Base-by-base conservation (phyloP, 2,329 filamentous ascomycete species). In the Fusarium verrucosum region DNA sequence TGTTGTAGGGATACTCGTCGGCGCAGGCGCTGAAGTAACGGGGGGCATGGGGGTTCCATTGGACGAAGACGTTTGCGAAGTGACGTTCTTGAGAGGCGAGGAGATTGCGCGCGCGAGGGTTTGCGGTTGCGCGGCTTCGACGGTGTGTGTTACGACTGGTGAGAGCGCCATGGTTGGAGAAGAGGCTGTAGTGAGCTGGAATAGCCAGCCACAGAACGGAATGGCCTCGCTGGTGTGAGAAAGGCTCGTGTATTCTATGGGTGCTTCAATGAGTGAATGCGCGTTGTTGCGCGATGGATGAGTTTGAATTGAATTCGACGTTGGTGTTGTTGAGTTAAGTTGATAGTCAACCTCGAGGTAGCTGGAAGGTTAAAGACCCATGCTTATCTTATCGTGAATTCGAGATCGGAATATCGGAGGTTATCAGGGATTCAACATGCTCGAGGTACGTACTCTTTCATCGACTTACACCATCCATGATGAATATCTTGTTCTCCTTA, bases 21-120 rank as follows among this genome's bases (percentile, higher is more conserved):
- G 70, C 26, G 70, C 72, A 17, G 67, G 71, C 19, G 71, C 70
- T 13, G 74, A 62, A 6, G 70, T 68, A 26, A 74, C 71, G 7
- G 75, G 65, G 7, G 76, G 75, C 28, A 73, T 73, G 3, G 81
- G 81, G 7, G 81, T 83, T 63, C 80, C 81, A 71, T 80, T 81
- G 36, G 80, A 79, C 5, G 81, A 72, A 4, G 70, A 68, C 0
- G 66, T 72, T 38, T 71, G 66, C 20, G 75, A 75, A 6, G 72
- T 71, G 38, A 75, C 58, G 47, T 75, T 79, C 67, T 82, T 82
- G 47, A 82, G 76, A 3, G 81, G 81, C 16, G 81, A 83, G 0
- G 79, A 78, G 46, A 76, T 72, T 25, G 79, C 61, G 30, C 76
- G 73, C 22, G 70, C 46, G 20, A 73, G 71, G 7, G 68, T 57